Conservation (phyloP, 2,329 filamentous ascomycete species). For the Aureobasidium lini region DNA sequence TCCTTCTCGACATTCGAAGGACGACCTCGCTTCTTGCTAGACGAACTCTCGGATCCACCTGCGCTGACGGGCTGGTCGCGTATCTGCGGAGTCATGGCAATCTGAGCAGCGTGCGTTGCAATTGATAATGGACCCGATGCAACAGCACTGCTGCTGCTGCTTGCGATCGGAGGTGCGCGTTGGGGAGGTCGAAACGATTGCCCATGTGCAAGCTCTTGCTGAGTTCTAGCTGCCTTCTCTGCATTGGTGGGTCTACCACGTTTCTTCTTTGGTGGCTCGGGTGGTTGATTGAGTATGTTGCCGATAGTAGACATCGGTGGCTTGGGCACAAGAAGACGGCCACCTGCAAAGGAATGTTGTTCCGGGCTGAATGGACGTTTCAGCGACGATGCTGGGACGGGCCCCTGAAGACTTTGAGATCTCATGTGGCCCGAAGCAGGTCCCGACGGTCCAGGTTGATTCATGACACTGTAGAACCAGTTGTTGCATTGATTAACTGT, state of each 20-base stretch:
- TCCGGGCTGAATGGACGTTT: conserved; percentile 26
- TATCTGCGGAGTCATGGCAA: conserved; percentile 1
- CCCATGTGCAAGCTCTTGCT: conserved; percentile 32
- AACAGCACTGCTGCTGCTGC: neutral
- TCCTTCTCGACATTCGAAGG: conserved; percentile 19
- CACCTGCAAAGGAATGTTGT: conserved; percentile 23
- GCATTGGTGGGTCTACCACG: conserved; percentile 42
- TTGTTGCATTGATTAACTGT: conserved; percentile 26
- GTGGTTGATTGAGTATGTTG: neutral
- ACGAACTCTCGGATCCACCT: conserved; percentile 23
- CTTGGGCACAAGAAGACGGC: conserved; percentile 40
- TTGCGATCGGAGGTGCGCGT: neutral
- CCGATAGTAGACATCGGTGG: conserved; percentile 20
- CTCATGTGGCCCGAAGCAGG: conserved; percentile 10
- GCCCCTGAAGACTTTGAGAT: conserved; percentile 14
- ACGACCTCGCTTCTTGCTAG: conserved; percentile 25
- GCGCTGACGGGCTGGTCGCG: conserved; percentile 2
- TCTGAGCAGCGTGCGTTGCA: conserved; percentile 5
- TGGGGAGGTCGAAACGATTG: conserved; percentile 32
- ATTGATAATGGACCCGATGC: neutral
- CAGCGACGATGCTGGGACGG: neutral
- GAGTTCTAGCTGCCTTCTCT: conserved; percentile 37
- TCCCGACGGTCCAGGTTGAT: conserved; percentile 1
- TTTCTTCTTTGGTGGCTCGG: conserved; percentile 34
- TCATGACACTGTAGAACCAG: conserved; percentile 20